Percentiles rank a stretch among this genome's conserved stretches.
Evolutionary conservation across 2,329 filamentous ascomycete genomes (phyloP).

Genomic region (Thelonectria rubi): DNA sequence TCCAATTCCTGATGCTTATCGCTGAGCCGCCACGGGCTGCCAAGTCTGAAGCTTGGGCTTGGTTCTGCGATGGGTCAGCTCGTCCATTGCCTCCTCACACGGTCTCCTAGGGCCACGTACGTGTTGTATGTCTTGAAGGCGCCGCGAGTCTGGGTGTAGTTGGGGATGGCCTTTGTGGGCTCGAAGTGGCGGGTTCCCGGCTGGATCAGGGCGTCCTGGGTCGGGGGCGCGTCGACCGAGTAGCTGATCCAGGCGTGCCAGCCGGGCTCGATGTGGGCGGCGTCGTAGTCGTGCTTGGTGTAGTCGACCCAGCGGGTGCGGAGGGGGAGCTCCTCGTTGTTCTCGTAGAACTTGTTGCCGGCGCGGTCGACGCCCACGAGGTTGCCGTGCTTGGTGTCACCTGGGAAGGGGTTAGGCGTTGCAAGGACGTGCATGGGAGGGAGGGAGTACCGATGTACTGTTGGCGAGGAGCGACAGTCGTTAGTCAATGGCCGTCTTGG

Average conservation of each 20-base stretch:
- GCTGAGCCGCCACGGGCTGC: slow-evolving; percentile 56
- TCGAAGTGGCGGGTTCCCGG: slow-evolving; percentile 79
- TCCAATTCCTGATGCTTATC: slow-evolving; percentile 45
- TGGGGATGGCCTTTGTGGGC: slow-evolving; percentile 73
- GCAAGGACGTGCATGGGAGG: neutral
- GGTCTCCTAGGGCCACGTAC: slow-evolving; percentile 64
- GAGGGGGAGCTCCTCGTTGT: slow-evolving; percentile 92
- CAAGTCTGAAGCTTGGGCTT: slow-evolving; percentile 64
- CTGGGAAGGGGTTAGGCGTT: slow-evolving; percentile 57
- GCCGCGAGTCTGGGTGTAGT: slow-evolving; percentile 76
- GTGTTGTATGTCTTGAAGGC: slow-evolving; percentile 96
- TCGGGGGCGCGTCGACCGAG: slow-evolving; percentile 85
- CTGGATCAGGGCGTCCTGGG: slow-evolving; percentile 76
- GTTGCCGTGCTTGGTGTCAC: slow-evolving; percentile 94
- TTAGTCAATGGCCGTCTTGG: slow-evolving; percentile 38
- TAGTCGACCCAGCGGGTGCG: slow-evolving; percentile 98
- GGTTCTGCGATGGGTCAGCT: slow-evolving; percentile 49
- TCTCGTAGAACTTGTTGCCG: slow-evolving; percentile 99
- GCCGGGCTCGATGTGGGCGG: slow-evolving; percentile 88
- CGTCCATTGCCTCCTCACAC: neutral
- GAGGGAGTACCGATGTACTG: slow-evolving; percentile 64
- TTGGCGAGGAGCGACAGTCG: slow-evolving; percentile 35
- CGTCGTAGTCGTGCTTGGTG: slow-evolving; percentile 84
- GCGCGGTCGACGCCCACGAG: slow-evolving; percentile 86
- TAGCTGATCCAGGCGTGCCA: slow-evolving; percentile 99